phyloP scores from a whole-genome alignment of 805 yeast species.

The Saccharomycopsis malanga region DNA sequence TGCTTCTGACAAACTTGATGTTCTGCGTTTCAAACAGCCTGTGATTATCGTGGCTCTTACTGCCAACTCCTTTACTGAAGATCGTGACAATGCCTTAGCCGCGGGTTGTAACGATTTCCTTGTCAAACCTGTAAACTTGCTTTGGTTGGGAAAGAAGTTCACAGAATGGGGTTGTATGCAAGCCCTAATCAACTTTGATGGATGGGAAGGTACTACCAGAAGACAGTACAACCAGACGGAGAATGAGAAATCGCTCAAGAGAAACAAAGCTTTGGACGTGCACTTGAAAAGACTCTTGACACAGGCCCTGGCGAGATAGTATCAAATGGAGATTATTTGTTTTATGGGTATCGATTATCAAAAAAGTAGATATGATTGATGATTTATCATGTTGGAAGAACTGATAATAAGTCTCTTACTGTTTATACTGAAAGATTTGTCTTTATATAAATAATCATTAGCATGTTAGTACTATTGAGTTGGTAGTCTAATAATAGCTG shows the following conservation, averaged over 20 bases:
- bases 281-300: conserved; percentile 4
- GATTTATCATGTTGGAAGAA: too few species aligned
- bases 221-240: conserved; percentile 24
- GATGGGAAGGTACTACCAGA: conserved; percentile 58
- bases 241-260: neutral
- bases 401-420: too few species aligned
- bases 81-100: conserved; percentile 82
- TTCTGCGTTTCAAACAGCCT: conserved; percentile 71
- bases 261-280: conserved; percentile 2
- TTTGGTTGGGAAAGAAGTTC: conserved; percentile 89
- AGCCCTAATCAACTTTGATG: conserved; percentile 90
- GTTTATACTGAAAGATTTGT: too few species aligned
- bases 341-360: too few species aligned
- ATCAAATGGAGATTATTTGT: too few species aligned
- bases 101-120: conserved; percentile 97
- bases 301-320: neutral
- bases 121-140: conserved; percentile 91
- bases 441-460: too few species aligned
- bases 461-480: too few species aligned
- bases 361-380: too few species aligned
- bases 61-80: conserved; percentile 80
- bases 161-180: conserved; percentile 99
- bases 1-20: conserved; percentile 47
- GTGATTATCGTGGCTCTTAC: conserved; percentile 97
- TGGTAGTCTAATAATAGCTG: too few species aligned